A percentile compares a stretch with the other conserved stretches of the same genome.
Evolutionary conservation across 2,329 filamentous ascomycete species (phyloP).

Genomic region (Trichoderma polysporum): DNA sequence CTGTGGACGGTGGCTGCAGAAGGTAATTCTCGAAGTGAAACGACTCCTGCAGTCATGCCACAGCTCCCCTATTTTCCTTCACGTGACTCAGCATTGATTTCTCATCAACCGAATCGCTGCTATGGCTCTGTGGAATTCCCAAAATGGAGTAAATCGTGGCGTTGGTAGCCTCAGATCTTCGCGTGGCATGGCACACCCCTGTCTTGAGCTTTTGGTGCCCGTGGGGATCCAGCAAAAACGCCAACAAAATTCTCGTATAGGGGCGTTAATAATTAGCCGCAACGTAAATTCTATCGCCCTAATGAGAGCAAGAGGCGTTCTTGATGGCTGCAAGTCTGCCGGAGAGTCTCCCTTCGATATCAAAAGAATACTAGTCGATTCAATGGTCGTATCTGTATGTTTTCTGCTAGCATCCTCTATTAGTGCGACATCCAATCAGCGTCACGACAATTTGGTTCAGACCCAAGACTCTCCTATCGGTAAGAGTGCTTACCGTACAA

Average conservation of each 20-base stretch:
- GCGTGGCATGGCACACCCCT: slow-evolving; percentile 24
- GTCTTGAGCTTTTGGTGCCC: slow-evolving; percentile 4
- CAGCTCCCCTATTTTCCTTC: background rate
- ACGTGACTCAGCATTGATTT: background rate
- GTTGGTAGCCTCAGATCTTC: slow-evolving; percentile 25
- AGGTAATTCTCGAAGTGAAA: background rate
- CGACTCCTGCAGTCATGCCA: background rate
- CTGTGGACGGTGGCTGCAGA: background rate
- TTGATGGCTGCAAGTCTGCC: background rate
- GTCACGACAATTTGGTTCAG: background rate
- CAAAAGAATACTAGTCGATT: background rate
- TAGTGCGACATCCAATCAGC: background rate
- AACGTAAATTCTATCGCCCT: background rate
- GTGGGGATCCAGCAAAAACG: background rate
- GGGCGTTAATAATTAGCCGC: background rate
- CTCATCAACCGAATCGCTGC: background rate
- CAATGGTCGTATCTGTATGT: background rate
- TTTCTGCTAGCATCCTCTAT: background rate
- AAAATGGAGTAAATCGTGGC: slow-evolving; percentile 21
- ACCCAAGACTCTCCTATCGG: background rate
- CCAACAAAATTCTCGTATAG: background rate
- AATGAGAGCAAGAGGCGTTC: background rate
- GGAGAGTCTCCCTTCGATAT: background rate
- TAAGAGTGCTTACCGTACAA: background rate
- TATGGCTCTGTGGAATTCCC: background rate